Conservation (phyloP, 1,284 basidiomycete species). For the Microbotryum violaceum region DNA sequence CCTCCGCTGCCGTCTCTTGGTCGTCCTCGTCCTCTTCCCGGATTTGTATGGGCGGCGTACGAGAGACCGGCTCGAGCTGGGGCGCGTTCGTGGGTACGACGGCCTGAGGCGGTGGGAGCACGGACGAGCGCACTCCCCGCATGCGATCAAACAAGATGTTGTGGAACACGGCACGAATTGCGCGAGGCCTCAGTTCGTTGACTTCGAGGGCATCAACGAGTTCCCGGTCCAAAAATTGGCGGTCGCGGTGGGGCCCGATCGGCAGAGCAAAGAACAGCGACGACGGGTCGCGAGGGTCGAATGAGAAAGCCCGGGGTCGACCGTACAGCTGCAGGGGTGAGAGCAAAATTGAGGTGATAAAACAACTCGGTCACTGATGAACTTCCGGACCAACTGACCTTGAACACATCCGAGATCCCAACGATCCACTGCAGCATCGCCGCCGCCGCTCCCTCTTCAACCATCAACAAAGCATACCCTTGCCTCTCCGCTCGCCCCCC, state of each 20-base stretch:
- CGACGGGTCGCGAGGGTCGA: constrained; percentile 68
- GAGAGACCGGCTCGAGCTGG: not conserved
- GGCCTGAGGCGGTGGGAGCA: constrained; percentile 1
- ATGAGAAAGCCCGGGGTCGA: constrained; percentile 69
- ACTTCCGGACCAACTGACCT: constrained; percentile 15
- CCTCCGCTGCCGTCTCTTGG: not conserved
- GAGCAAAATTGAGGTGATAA: not conserved
- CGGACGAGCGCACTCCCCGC: constrained; percentile 40
- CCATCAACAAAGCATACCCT: constrained; percentile 30
- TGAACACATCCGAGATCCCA: constrained; percentile 44
- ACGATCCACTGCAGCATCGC: constrained; percentile 95
- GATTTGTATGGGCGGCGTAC: not conserved
- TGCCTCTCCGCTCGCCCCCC: constrained; percentile 35
- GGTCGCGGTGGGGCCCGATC: constrained; percentile 44
- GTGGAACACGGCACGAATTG: constrained; percentile 30
- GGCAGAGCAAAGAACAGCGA: constrained; percentile 43
- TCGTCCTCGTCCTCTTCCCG: not conserved
- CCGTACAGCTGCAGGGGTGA: constrained; percentile 67
- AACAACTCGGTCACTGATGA: not conserved
- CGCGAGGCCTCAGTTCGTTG: constrained; percentile 25
- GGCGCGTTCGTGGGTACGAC: not conserved
- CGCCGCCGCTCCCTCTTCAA: constrained; percentile 42
- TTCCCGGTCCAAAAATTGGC: constrained; percentile 83
- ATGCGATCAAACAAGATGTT: constrained; percentile 61
- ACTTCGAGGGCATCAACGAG: constrained; percentile 33